Conservation (phyloP, 805 yeast species). For the Wickerhamomyces chaumierensis region DNA sequence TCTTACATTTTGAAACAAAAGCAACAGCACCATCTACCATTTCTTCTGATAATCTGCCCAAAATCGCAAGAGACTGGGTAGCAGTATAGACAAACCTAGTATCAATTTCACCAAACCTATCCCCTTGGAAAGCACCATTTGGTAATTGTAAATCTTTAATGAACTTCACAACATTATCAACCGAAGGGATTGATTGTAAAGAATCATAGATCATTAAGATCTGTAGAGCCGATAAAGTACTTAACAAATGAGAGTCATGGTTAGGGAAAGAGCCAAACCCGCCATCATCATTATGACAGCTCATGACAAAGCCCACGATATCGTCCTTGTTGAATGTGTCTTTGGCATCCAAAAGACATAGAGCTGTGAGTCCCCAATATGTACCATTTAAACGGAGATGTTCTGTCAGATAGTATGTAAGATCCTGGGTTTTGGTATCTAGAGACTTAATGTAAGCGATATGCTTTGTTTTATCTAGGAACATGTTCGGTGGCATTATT, state of each 20-base stretch:
- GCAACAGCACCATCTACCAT: conserved; percentile 51
- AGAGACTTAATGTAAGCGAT: conserved; percentile 43
- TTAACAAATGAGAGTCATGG: conserved; percentile 80
- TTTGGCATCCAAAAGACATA: conserved; percentile 45
- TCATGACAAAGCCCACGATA: conserved; percentile 54
- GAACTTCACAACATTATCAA: conserved; percentile 25
- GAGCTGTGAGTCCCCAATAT: conserved; percentile 88
- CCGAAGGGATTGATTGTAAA: conserved; percentile 31
- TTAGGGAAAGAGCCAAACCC: conserved; percentile 86
- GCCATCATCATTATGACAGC: conserved; percentile 56
- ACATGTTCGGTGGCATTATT: no score
- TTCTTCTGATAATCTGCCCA: conserved; percentile 49
- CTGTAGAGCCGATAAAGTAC: conserved; percentile 83
- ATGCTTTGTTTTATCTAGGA: conserved; percentile 36
- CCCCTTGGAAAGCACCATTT: conserved; percentile 81
- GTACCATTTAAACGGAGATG: conserved; percentile 85
- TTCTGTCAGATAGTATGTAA: conserved; percentile 82
- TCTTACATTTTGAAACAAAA: conserved; percentile 61
- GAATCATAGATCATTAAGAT: conserved; percentile 57
- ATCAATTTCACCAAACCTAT: conserved; percentile 84
- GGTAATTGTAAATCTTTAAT: conserved; percentile 24
- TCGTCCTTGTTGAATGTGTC: conserved; percentile 50
- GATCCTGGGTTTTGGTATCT: conserved; percentile 43
- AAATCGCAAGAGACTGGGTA: conserved; percentile 56
- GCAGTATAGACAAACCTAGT: conserved; percentile 85